A percentile compares a stretch with the other conserved stretches of the same genome.
Evolutionary conservation across 2,329 filamentous ascomycete species (phyloP).

Genomic region (Shiraia sp.): DNA sequence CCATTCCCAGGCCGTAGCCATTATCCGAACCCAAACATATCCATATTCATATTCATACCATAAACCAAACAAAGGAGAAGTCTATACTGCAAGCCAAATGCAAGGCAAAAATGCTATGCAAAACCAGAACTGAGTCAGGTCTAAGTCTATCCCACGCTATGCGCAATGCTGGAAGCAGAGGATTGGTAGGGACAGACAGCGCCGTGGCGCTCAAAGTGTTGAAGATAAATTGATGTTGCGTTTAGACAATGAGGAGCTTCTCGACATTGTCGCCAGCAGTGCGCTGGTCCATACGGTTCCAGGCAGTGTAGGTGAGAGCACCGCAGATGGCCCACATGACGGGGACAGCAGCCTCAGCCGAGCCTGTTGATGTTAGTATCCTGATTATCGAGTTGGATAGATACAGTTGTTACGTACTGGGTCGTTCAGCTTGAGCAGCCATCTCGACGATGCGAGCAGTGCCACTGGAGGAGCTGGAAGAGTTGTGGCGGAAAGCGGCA

Average conservation of each 20-base stretch:
- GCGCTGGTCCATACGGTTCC: constrained; percentile 35
- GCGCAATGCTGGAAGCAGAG: not conserved
- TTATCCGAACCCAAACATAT: not conserved
- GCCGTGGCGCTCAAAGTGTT: not conserved
- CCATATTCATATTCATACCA: not conserved
- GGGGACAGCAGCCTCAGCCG: constrained; percentile 36
- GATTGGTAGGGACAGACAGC: constrained; percentile 2
- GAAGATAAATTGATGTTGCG: not conserved
- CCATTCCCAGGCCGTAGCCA: constrained; percentile 3
- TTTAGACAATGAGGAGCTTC: constrained; percentile 31
- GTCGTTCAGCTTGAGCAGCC: constrained; percentile 36
- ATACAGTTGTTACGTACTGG: constrained; percentile 18
- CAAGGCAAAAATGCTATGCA: constrained; percentile 9
- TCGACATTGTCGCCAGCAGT: constrained; percentile 30
- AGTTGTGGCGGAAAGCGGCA: constrained; percentile 36
- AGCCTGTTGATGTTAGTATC: constrained; percentile 9
- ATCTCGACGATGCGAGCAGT: constrained; percentile 35
- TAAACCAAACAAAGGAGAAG: not conserved
- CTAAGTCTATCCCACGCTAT: constrained; percentile 8
- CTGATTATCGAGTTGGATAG: not conserved
- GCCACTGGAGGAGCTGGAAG: constrained; percentile 23
- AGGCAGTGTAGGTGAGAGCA: constrained; percentile 30
- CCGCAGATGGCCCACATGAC: constrained; percentile 37
- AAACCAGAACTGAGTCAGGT: not conserved
- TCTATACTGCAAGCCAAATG: constrained; percentile 6